Percentiles rank a stretch among this genome's conserved stretches.
Conservation (phyloP, 2,329 filamentous ascomycete species). For the Talaromyces sp. region DNA sequence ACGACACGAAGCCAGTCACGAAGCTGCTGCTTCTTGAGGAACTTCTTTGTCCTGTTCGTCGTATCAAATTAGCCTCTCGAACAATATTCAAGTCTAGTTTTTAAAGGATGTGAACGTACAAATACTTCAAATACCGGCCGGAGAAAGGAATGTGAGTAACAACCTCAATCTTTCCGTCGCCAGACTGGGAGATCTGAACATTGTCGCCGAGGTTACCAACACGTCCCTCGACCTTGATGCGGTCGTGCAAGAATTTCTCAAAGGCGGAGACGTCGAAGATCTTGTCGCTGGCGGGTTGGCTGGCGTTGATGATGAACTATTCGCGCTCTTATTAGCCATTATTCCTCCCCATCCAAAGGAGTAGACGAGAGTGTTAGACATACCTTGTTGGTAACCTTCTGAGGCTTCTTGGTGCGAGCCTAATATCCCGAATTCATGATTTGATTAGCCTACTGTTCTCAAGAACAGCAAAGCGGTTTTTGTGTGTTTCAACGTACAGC, state of each 20-base stretch:
- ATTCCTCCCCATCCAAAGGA: neutral
- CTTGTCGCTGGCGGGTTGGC: constrained; percentile 97
- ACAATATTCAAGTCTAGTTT: too few species aligned
- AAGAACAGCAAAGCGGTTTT: constrained; percentile 88
- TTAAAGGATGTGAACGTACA: too few species aligned
- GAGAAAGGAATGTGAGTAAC: constrained; percentile 97
- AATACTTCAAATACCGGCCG: constrained; percentile 98
- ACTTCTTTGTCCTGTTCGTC: constrained; percentile 87
- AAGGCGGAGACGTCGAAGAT: constrained; percentile 99
- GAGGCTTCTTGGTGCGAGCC: constrained; percentile 44
- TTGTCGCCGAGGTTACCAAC: constrained; percentile 96
- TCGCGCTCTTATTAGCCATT: neutral
- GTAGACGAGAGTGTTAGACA: constrained; percentile 11
- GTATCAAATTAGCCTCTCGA: neutral
- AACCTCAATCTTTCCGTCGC: constrained; percentile 97
- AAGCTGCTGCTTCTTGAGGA: constrained; percentile 99
- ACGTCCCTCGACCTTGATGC: constrained; percentile 99
- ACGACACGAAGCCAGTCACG: constrained; percentile 99
- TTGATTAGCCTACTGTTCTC: constrained; percentile 93
- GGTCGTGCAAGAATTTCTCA: constrained; percentile 99
- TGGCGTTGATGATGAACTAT: constrained; percentile 98
- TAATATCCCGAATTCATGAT: constrained; percentile 42
- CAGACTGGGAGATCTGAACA: constrained; percentile 82
- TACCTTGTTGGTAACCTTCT: constrained; percentile 48
- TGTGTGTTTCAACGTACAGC: constrained; percentile 67